Conservation (phyloP, 2,329 filamentous ascomycete genomes). For the Beauveria sp. region DNA sequence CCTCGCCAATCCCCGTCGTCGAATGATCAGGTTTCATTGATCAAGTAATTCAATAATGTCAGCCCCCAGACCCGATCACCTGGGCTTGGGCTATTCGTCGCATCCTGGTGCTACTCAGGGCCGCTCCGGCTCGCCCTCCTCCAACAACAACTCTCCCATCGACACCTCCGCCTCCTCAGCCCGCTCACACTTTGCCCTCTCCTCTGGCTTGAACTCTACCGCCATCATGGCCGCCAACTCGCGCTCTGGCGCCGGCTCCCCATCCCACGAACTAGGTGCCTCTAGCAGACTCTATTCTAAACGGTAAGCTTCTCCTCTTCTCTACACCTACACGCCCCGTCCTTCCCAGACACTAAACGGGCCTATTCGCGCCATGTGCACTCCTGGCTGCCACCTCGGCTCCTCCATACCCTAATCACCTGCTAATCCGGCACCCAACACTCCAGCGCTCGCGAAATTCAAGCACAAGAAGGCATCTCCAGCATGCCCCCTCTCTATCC, state of each 20-base stretch:
- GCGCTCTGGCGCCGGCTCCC: constrained; percentile 87
- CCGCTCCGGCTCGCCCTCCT: constrained; percentile 71
- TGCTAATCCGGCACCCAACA: neutral
- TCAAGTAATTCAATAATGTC: constrained; percentile 69
- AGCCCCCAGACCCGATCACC: constrained; percentile 76
- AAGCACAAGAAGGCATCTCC: constrained; percentile 84
- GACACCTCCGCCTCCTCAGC: constrained; percentile 58
- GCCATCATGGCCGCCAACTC: constrained; percentile 52
- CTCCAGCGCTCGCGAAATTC: constrained; percentile 81
- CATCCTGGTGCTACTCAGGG: constrained; percentile 53
- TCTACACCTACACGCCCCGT: neutral
- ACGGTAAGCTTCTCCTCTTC: constrained; percentile 53
- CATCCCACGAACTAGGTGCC: constrained; percentile 78
- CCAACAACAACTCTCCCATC: constrained; percentile 71
- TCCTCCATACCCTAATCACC: neutral
- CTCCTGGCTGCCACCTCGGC: neutral
- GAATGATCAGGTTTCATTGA: neutral
- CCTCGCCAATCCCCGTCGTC: neutral
- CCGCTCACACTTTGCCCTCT: constrained; percentile 66
- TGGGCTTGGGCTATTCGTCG: constrained; percentile 74
- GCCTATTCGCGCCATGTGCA: neutral
- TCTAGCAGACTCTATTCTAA: constrained; percentile 79
- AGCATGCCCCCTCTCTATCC: constrained; percentile 59
- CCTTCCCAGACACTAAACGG: neutral
- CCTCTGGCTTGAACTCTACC: constrained; percentile 52